Evolutionary conservation across 306 rosid species (phyloP).

Genomic region (Inga oerstediana): DNA sequence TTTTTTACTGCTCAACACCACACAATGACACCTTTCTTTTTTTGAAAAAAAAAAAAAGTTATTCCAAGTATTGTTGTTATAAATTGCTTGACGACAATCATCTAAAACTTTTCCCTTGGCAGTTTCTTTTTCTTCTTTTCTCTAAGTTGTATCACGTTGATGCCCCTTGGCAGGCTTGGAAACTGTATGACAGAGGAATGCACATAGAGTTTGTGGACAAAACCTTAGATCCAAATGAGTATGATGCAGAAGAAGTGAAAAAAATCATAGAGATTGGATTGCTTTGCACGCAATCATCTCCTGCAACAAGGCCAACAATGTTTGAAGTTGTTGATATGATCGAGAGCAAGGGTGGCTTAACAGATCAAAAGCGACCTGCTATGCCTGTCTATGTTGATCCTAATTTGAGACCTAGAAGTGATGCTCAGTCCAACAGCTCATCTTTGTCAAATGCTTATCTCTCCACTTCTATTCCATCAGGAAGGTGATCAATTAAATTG

Average conservation of each 20-base stretch:
- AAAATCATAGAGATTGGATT: background rate
- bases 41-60: too few species aligned
- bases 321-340: background rate
- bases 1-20: background rate
- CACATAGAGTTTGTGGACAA: background rate
- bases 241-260: background rate
- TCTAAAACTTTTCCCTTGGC: background rate
- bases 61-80: background rate
- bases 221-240: background rate
- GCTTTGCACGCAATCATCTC: background rate
- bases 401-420: background rate
- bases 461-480: background rate
- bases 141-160: background rate
- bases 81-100: background rate
- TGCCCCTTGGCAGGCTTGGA: background rate
- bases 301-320: conserved; percentile 6
- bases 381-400: background rate
- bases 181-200: background rate
- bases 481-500: background rate
- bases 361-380: background rate
- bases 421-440: background rate
- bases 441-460: background rate
- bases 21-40: background rate
- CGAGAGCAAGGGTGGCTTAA: background rate
- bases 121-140: background rate